Conservation (phyloP, 164 flowering plant genomes). For the Liriodendron chinense region DNA sequence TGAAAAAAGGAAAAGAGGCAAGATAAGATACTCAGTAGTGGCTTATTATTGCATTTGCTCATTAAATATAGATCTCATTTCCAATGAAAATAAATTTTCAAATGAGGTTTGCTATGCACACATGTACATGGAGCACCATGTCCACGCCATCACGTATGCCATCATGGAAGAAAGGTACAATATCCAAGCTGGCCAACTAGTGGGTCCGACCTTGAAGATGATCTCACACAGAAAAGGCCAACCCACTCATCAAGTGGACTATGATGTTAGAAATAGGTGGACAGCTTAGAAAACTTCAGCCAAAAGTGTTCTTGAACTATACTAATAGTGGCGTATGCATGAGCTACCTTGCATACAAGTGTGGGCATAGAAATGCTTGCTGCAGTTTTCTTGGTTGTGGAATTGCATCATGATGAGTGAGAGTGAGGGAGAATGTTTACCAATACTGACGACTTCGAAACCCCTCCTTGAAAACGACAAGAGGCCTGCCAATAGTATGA, state of each 20-base stretch:
- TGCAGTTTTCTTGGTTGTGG: neutral
- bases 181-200: no score
- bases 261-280: neutral
- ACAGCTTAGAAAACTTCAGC: neutral
- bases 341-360: neutral
- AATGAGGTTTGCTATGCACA: neutral
- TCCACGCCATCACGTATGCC: neutral
- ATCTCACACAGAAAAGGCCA: neutral
- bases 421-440: constrained; percentile 25
- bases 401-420: neutral
- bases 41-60: neutral
- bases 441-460: constrained; percentile 82
- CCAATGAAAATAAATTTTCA: neutral
- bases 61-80: no score
- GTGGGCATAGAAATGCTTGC: neutral
- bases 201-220: no score
- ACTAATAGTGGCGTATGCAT: neutral
- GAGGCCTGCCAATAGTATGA: constrained; percentile 46
- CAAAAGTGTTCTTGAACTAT: neutral
- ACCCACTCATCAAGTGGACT: neutral
- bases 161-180: no score
- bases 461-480: constrained; percentile 80
- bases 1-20: neutral
- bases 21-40: neutral
- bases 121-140: neutral